Base-by-base conservation (phyloP, 1,139 yeast species). In the Debaryomycetaceae sp. region DNA sequence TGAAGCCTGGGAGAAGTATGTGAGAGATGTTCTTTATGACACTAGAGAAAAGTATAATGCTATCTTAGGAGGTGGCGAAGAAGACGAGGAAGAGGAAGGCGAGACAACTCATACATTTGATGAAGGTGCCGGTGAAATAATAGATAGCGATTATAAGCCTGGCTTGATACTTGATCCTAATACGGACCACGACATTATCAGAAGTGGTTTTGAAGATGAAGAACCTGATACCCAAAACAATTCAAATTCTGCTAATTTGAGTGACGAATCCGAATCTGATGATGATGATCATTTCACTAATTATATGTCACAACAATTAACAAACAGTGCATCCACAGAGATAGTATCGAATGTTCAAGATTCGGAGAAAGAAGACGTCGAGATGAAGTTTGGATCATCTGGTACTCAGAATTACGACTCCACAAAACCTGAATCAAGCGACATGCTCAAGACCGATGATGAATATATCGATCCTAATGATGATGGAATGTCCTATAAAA, bases 11-110 rank as follows among this genome's bases (percentile, higher is more conserved):
- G 82, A 81, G 48, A 78, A 81, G 43, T 93, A 91, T 63, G 96
- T 91, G 13, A 85, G 86, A 45, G 85, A 86, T 49, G 86, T 89
- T 0, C 71, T 93, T 49, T 86, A 87, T 47, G 96, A 88, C 58
- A 89, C 96, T 1, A 78, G 99, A 52, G 96, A 90, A 59, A 91
- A 90, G 67, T 93, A 93, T 66, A 93, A 93, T 65, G 91, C 97
- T n/a, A 87, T 93, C 35, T 74, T 93, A 33, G 98, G 99, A 9
- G 97, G 96, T 31, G 75, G 72, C 5, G 73, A 66, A 24, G 73
- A 68, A 31, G 71, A 65, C 6, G 70, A 64, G 27, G 70, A 61
- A 1, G 70, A 63, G 9, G 73, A 66, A 7, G 72, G 63, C 6
- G 76, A 70, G 17, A 61, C 55, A 67, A 72, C 58, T 59, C 76